Base-by-base conservation (phyloP, 768 basidiomycete genomes). In the Obba rivulosa region DNA sequence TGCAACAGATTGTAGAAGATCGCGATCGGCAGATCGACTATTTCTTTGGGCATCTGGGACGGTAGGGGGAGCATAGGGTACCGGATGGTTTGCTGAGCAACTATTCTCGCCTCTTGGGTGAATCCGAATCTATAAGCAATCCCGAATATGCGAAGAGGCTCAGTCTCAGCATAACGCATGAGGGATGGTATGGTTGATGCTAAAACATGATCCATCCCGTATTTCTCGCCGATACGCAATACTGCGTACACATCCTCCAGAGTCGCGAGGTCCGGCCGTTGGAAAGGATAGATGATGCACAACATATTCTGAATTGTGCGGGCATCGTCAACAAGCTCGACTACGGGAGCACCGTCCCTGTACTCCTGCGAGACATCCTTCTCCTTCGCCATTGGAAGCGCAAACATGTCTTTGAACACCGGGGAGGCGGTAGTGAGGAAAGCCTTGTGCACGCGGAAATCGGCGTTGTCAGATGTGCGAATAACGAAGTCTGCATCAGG, bases 401-500 rank as follows among this genome's bases (percentile, higher is more conserved):
- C 41, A 13, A 68, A 48, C 59, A 68, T 60, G 28, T 59, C 57
- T 16, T 39, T 42, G 46, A 68, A 66, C 9, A 69, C 45, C 3
- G 58, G 56, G 0, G 67, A 68, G 0, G 66, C 62, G 8, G 60
- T 52, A 22, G 60, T 47, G 2, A 53, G 44, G 22, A 53, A 34
- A 0, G 45, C 35, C 3, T 44, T 34, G 36, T 53, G 52, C 5
- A 53, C 37, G 25, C 40, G 48, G 39, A 53, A 49, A 38, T 53
- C 41, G 34, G 49, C 39, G 1, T 35, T 28, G 41, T 53, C 52
- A 4, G 44, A 36, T 1, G 52, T 41, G 9, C 52, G 52, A 35
- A 53, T 25, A 28, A 53, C 46, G 13, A 53, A 43, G 36, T 53
- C 48, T 20, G 52, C 38, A 1, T 36, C 45, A 17, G 52, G 35